Evolutionary conservation across 1,284 basidiomycete species (phyloP), one percentile per base, ranked within the genome.

Genomic region (Phellopilus nigrolimitatus): DNA sequence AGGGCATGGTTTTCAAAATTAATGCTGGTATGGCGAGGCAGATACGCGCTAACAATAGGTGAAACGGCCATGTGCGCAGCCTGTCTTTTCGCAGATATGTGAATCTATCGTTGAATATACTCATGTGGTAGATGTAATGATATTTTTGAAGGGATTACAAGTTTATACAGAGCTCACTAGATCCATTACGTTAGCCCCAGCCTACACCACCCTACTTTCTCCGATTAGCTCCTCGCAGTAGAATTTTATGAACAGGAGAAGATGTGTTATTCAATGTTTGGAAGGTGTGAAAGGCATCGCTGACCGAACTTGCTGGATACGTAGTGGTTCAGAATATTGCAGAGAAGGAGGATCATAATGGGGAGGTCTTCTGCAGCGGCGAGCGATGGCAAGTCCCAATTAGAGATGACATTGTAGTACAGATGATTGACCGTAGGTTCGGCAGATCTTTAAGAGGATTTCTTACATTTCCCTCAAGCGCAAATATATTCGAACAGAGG

Each of bases 91-190:
- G 76, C 81, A 58, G 76, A 86, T 85, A 37, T 42, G 67, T 51
- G 8, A 41, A n/a, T n/a, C n/a, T n/a, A n/a, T n/a, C n/a, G n/a
- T n/a, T n/a, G n/a, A n/a, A n/a, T n/a, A n/a, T n/a, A n/a, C n/a
- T n/a, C n/a, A n/a, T n/a, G n/a, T n/a, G n/a, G n/a, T n/a, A n/a
- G n/a, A n/a, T n/a, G n/a, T n/a, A n/a, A n/a, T n/a, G n/a, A n/a
- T n/a, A n/a, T n/a, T 39, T 22, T 21, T 25, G 54, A 88, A 87
- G 85, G 53, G 83, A 88, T 54, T 84, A 90, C 60, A 87, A 87
- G 63, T 69, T 80, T 53, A 66, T 88, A 19, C 84, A 2, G 85
- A 90, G 60, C 69, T 89, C 24, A 81, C 87, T 0, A 88, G 85
- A 59, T 72, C 83, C 1, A 78, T 82, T 2, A 79, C 86, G 1